Base-by-base conservation (phyloP, 352 stramenopile genomes). In the Globisporangium nagaii region DNA sequence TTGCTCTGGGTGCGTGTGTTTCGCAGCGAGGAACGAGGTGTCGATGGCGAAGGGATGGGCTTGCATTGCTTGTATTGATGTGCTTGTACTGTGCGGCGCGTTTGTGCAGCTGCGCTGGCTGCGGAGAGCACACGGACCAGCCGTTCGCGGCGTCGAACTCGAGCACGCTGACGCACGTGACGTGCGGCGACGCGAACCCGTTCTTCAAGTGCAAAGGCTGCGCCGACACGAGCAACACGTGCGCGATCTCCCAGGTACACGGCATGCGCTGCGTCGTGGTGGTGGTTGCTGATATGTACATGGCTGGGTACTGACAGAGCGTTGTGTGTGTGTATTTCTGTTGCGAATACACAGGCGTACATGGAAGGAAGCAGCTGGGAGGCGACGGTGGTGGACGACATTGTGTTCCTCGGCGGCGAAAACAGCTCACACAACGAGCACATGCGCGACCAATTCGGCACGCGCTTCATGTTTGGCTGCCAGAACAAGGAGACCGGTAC, bases 321-420 rank as follows among this genome's bases (percentile, higher is more conserved):
- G 32, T 22, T 34, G 1, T 28, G 22, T 41, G 20, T 30, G 17
- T 31, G 35, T 22, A 35, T 50, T n/a, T n/a, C n/a, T n/a, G n/a
- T n/a, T n/a, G n/a, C n/a, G 27, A 25, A 49, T 37, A 34, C 30
- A 4, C 63, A 93, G 75, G 75, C 78, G 40, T 95, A 95, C 56
- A 84, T 89, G 65, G 84, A 95, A 69, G 84, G 84, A 22, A 95
- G 84, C 58, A 92, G 70, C 56, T 95, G 84, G 84, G 68, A 87
- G 11, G 84, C 82, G 10, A 74, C 77, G 0, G 77, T 93, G 13
- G 80, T 95, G 15, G 80, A 91, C 35, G 84, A 95, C 53, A 57
- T 88, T 9, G 84, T 94, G 43, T 93, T 76, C 36, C 60, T 92
- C 15, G 81, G 84, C n/a, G 81, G 75, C 24, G 75, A 76, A 10